phyloP scores from a whole-genome alignment of 768 basidiomycete genomes.

The Artomyces pyxidatus region DNA sequence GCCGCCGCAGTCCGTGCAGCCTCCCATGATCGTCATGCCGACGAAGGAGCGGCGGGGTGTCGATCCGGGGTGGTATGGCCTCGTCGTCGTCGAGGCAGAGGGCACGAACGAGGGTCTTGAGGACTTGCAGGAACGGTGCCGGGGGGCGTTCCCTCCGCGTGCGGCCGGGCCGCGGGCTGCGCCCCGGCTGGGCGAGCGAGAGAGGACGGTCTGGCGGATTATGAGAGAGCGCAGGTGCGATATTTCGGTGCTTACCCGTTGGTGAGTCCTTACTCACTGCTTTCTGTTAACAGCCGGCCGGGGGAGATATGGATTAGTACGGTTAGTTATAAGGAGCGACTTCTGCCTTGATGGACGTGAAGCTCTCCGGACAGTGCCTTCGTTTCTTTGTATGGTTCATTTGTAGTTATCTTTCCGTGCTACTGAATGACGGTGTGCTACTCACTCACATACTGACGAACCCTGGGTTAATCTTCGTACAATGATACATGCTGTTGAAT shows the following conservation, averaged over 20 bases:
- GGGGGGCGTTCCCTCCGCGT: constrained; percentile 58
- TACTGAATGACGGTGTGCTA: too few relatives aligned
- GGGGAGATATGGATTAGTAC: constrained; percentile 67
- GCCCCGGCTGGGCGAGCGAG: constrained; percentile 35
- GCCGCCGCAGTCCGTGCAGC: constrained; percentile 30
- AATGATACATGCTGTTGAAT: too few relatives aligned
- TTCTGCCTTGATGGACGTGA: constrained; percentile 26
- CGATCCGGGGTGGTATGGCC: constrained; percentile 79
- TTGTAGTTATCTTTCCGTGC: too few relatives aligned
- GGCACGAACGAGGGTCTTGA: constrained; percentile 80
- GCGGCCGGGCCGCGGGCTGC: constrained; percentile 33
- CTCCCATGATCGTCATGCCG: constrained; percentile 23
- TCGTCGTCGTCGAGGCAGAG: constrained; percentile 76
- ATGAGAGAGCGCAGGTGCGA: constrained; percentile 71
- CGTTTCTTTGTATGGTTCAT: too few relatives aligned
- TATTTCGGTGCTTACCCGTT: neutral
- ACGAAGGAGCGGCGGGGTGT: constrained; percentile 31
- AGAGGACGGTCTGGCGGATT: constrained; percentile 56
- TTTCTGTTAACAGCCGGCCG: constrained; percentile 42
- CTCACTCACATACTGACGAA: too few relatives aligned
- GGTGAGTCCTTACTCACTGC: neutral
- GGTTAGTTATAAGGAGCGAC: constrained; percentile 57
- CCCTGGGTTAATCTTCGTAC: too few relatives aligned
- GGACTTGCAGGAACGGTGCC: constrained; percentile 70
- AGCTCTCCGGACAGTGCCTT: too few relatives aligned